phyloP scores from a whole-genome alignment of 805 yeast genomes.

The Teunomyces panamensis region DNA sequence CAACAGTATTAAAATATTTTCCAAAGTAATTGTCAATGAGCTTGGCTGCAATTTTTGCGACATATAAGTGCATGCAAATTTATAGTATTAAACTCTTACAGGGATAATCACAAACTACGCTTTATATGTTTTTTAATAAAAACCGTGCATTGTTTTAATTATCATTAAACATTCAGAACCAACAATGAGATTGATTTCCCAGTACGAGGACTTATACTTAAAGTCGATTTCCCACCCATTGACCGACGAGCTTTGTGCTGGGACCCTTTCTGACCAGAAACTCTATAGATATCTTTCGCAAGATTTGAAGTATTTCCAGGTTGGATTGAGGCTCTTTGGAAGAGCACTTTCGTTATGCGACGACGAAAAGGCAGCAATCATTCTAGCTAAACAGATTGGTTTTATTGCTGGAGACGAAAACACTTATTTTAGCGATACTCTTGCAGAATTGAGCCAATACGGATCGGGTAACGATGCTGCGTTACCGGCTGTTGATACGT shows the following conservation, averaged over 20 bases:
- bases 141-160: not conserved
- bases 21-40: too few species aligned
- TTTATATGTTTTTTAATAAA: not conserved
- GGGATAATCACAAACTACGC: not conserved
- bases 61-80: slow-evolving; percentile 1
- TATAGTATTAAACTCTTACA: not conserved
- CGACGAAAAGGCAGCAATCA: slow-evolving; percentile 32
- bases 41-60: slow-evolving; percentile 1
- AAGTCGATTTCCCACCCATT: slow-evolving; percentile 11
- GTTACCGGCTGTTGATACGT: slow-evolving; percentile 24
- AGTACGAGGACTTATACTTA: not conserved
- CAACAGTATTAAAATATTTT: too few species aligned
- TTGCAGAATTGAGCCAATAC: slow-evolving; percentile 19
- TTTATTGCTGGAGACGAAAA: slow-evolving; percentile 48
- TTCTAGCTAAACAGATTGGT: slow-evolving; percentile 49
- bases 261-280: slow-evolving; percentile 40
- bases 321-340: slow-evolving; percentile 42
- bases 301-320: slow-evolving; percentile 47
- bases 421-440: slow-evolving; percentile 36
- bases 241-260: slow-evolving; percentile 45
- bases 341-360: slow-evolving; percentile 45
- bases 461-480: slow-evolving; percentile 2
- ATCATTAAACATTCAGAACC: not conserved
- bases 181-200: not conserved
- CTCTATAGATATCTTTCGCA: slow-evolving; percentile 46